A percentile compares a stretch with the other conserved stretches of the same genome.
Conservation (phyloP, 345 rosid species). For the Acer saccharum region DNA sequence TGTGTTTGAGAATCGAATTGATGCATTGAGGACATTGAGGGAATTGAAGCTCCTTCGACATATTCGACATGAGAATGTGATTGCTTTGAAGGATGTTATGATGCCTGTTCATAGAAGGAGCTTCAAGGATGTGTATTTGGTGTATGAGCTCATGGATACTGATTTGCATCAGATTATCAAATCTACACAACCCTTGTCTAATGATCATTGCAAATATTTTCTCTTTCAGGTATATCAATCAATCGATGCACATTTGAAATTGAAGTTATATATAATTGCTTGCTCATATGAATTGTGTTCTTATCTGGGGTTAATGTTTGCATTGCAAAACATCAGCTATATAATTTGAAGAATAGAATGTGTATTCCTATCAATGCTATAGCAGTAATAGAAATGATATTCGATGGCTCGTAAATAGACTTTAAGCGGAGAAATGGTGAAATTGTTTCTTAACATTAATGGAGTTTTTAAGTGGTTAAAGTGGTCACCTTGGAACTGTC, state of each 20-base stretch:
- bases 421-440: background rate
- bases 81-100: slow-evolving; percentile 86
- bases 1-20: slow-evolving; percentile 72
- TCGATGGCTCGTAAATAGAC: background rate
- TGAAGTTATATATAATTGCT: background rate
- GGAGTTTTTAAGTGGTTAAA: background rate
- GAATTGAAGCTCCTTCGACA: slow-evolving; percentile 82
- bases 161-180: slow-evolving; percentile 86
- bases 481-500: background rate
- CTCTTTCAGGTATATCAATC: slow-evolving; percentile 62
- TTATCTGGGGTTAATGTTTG: slow-evolving; percentile 4
- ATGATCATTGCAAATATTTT: slow-evolving; percentile 84
- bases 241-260: background rate
- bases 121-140: slow-evolving; percentile 86
- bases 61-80: slow-evolving; percentile 78
- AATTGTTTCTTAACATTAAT: background rate
- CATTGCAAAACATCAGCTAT: background rate
- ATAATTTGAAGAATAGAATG: background rate
- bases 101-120: slow-evolving; percentile 54
- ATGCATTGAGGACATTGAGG: slow-evolving; percentile 67
- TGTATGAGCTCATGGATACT: slow-evolving; percentile 91
- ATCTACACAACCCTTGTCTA: slow-evolving; percentile 69
- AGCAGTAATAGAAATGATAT: background rate
- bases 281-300: background rate
- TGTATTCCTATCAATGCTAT: background rate